Percentiles rank a stretch among this genome's conserved stretches.
phyloP scores from a whole-genome alignment of 192 early-diverging fungal species.

The Backusella westeae region DNA sequence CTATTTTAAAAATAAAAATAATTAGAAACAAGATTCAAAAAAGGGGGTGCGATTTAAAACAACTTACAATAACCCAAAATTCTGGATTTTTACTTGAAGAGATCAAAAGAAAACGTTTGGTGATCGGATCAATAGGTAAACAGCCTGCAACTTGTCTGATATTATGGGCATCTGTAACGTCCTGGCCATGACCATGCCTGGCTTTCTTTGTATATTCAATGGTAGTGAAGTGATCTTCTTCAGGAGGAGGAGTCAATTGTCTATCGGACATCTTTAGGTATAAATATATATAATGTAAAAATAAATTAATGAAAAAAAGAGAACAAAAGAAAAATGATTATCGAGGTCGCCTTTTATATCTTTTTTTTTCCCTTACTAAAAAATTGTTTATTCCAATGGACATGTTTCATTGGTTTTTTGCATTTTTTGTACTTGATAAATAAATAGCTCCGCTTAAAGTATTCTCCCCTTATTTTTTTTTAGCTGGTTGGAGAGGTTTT shows the following conservation, averaged over 20 bases:
- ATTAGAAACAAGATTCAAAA: background rate
- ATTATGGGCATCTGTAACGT: slow-evolving; percentile 17
- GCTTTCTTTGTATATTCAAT: slow-evolving; percentile 25
- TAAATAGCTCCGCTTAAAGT: background rate
- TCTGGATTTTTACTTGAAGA: slow-evolving; percentile 44
- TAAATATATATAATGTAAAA: background rate
- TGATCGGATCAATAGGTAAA: slow-evolving; percentile 44
- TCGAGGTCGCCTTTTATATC: background rate
- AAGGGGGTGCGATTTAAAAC: background rate
- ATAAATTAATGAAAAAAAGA: background rate
- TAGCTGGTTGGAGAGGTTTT: background rate
- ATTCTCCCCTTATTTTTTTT: background rate
- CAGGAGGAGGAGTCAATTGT: slow-evolving; percentile 13
- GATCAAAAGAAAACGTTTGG: slow-evolving; percentile 45
- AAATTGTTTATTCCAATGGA: background rate
- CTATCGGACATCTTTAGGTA: background rate
- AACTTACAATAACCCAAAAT: slow-evolving; percentile 49
- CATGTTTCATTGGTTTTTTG: background rate
- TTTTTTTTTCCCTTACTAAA: background rate
- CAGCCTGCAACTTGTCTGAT: slow-evolving; percentile 46
- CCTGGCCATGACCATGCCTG: slow-evolving; percentile 24
- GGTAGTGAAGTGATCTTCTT: background rate
- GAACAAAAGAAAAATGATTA: background rate
- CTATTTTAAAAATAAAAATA: slow-evolving; percentile 12
- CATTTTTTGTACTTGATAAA: background rate